These are phyloP conservation scores for Falciphora oryzae DNA, from an alignment of 2,329 filamentous ascomycete species.

Conservation along the genomic window DNA sequence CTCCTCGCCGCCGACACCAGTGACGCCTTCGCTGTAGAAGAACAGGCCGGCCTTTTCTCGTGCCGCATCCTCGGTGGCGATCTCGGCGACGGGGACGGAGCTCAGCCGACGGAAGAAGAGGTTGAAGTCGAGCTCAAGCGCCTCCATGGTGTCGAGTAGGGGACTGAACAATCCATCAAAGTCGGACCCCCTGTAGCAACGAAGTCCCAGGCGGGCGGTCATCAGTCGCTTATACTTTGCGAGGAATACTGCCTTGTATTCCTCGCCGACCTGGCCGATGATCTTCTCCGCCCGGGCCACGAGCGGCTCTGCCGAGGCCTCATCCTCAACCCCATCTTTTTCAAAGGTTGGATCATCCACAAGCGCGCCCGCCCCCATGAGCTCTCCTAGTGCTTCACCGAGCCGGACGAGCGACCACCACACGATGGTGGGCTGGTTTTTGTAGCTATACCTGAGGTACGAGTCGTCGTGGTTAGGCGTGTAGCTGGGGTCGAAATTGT, in stretches of 20 bases:
- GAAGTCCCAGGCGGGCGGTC: slow-evolving; percentile 71
- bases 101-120: slow-evolving; percentile 85
- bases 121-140: slow-evolving; percentile 83
- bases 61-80: slow-evolving; percentile 60
- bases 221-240: slow-evolving; percentile 86
- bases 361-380: slow-evolving; percentile 68
- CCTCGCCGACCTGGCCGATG: slow-evolving; percentile 75
- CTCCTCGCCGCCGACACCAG: slow-evolving; percentile 51
- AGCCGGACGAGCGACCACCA: slow-evolving; percentile 98
- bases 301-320: slow-evolving; percentile 64
- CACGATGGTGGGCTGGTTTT: slow-evolving; percentile 90
- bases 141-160: slow-evolving; percentile 74
- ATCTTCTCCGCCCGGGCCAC: slow-evolving; percentile 75
- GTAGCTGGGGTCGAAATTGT: slow-evolving; percentile 90
- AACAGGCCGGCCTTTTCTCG: slow-evolving; percentile 64
- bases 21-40: slow-evolving; percentile 70
- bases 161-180: slow-evolving; percentile 80
- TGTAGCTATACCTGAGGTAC: slow-evolving; percentile 81
- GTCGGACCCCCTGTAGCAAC: slow-evolving; percentile 61
- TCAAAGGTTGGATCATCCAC: slow-evolving; percentile 70
- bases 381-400: slow-evolving; percentile 81
- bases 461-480: slow-evolving; percentile 96
- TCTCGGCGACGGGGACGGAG: slow-evolving; percentile 51
- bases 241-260: slow-evolving; percentile 83
- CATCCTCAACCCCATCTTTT: slow-evolving; percentile 61